These are phyloP conservation scores for Limonium bicolor DNA, from an alignment of 148 eudicot genomes.

Conservation along the genomic window DNA sequence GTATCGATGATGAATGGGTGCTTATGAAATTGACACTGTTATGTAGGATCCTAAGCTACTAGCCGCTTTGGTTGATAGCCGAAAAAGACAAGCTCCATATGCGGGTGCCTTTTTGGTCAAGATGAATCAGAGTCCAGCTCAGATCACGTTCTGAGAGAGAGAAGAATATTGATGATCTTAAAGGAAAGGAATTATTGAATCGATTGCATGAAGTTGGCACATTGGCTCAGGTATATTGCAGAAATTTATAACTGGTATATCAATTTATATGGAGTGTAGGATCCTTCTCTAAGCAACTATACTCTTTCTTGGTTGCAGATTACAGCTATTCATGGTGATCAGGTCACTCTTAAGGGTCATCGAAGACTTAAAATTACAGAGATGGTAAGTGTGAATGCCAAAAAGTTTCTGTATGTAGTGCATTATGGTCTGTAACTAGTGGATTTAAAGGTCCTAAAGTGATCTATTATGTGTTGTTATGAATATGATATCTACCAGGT, in stretches of 20 bases:
- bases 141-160: conserved; percentile 45
- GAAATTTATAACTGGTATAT: neutral
- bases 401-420: neutral
- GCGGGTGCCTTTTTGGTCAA: conserved; percentile 93
- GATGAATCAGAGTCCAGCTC: conserved; percentile 51
- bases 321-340: conserved; percentile 84
- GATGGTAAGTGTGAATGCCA: conserved; percentile 40
- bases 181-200: conserved; percentile 69
- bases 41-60: conserved; percentile 79
- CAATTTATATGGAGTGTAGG: neutral
- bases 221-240: conserved; percentile 60
- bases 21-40: conserved; percentile 1
- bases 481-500: neutral
- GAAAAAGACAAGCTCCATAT: conserved; percentile 82
- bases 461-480: no score
- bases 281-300: neutral
- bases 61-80: conserved; percentile 80
- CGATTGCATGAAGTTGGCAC: conserved; percentile 97
- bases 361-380: conserved; percentile 84
- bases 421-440: no score
- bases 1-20: conserved; percentile 3
- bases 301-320: conserved; percentile 32
- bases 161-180: conserved; percentile 58
- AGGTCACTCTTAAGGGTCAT: conserved; percentile 85
- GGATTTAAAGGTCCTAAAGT: no score